Evolutionary conservation across 2,329 filamentous ascomycete species (phyloP), one percentile per base, ranked within the genome.

Genomic region (Colletotrichum liriopes): DNA sequence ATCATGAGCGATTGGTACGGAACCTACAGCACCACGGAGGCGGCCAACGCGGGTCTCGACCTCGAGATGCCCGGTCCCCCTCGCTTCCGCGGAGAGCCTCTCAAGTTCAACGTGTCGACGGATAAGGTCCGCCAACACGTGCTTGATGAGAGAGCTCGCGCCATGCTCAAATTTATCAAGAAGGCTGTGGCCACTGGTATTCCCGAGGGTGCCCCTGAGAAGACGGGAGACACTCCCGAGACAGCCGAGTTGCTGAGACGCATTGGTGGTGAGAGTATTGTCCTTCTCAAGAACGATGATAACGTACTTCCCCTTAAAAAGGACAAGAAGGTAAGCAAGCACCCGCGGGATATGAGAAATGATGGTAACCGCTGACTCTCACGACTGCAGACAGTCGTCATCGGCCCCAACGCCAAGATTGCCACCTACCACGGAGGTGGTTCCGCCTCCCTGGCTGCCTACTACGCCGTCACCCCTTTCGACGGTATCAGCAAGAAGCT

Each of bases 251-350:
- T 94, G 56, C 87, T 94, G 29, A 87, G 93, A 23, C 86, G 87
- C 65, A 86, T 93, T 32, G 92, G 91, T 23, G 88, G 90, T 5
- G 92, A 94, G 78, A 90, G 90, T 4, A 90, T 94, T 11, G 92
- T 94, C 1, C 84, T 95, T 16, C 83, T 95, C 60, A 94, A 94
- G 82, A 95, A 95, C 75, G 87, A 93, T 16, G 86, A 87, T 47
- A 84, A 84, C 18, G 79, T 92, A 0, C 84, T 95, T 1, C 93
- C 93, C 0, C 80, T 93, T 4, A 87, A 87, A 43, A 91, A 90
- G 76, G 84, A 89, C 49, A 91, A 90, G 76, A 91, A 89, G 75
- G 83, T 87, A 68, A 64, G 74, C 14, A 29, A 49, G 14, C 43
- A 9, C 8, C 14, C 20, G 14, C 14, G 35, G 43, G 45, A 58